Conservation (phyloP, 148 eudicot species). For the Vaccinium macrocarpon region DNA sequence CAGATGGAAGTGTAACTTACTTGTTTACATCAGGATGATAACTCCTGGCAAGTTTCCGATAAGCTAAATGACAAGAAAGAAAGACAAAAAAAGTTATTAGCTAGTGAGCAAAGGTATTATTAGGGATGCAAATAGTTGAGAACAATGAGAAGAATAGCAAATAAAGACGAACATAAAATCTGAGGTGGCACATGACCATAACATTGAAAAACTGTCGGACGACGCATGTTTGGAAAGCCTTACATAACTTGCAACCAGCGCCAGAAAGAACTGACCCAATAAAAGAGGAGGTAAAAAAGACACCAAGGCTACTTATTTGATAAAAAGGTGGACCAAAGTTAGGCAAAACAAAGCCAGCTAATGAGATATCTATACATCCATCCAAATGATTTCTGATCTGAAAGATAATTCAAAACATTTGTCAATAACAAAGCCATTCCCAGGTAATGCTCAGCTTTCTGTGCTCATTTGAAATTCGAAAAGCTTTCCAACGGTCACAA, state of each 20-base stretch:
- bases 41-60: conserved; percentile 95
- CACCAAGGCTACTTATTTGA: neutral
- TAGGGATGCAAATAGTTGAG: neutral
- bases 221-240: neutral
- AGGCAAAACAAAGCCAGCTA: neutral
- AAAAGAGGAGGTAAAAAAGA: neutral
- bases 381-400: neutral
- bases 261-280: neutral
- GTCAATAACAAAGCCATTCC: neutral
- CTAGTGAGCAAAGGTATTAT: neutral
- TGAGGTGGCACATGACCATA: neutral
- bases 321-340: neutral
- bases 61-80: conserved; percentile 54
- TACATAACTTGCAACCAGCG: neutral
- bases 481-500: neutral
- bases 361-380: neutral
- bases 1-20: conserved; percentile 37
- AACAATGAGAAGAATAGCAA: neutral
- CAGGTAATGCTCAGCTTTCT: neutral
- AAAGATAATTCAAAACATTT: neutral
- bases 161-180: conserved; percentile 1
- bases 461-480: neutral
- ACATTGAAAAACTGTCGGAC: neutral
- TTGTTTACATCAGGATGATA: conserved; percentile 99
- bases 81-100: conserved; percentile 8